Conservation (phyloP, 345 rosid genomes). For the Citrus inodora region DNA sequence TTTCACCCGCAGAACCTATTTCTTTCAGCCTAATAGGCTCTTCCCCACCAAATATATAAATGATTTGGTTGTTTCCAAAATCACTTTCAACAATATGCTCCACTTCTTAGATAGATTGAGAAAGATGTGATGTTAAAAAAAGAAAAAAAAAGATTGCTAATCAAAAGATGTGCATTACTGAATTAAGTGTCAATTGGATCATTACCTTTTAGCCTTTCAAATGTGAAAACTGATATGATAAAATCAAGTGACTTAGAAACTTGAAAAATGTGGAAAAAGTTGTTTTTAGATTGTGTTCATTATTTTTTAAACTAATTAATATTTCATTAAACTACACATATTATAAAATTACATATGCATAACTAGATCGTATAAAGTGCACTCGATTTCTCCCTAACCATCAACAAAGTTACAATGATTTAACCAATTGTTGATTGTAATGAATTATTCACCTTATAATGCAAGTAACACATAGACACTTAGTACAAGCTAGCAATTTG, state of each 20-base stretch:
- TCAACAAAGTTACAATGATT: too few species aligned
- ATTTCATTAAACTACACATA: too few species aligned
- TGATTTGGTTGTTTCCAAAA: neutral
- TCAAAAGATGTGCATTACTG: neutral
- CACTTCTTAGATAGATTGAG: slow-evolving; percentile 1
- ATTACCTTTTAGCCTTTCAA: neutral
- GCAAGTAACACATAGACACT: neutral
- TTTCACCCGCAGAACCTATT: neutral
- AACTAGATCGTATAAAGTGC: too few species aligned
- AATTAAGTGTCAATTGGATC: neutral
- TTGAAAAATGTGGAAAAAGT: neutral
- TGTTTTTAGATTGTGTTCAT: neutral
- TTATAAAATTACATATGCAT: too few species aligned
- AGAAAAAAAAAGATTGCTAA: neutral
- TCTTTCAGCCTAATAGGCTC: neutral
- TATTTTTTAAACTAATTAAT: too few species aligned
- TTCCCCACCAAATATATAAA: neutral
- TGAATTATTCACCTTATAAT: neutral
- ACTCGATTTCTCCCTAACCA: too few species aligned
- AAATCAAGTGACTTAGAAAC: neutral
- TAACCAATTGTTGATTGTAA: too few species aligned
- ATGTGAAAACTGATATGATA: neutral
- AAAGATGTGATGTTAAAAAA: neutral
- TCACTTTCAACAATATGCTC: slow-evolving; percentile 10
- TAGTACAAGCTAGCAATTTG: slow-evolving; percentile 72